phyloP scores from a whole-genome alignment of 176 grass and related monocot genomes.

The Musa itinerans region DNA sequence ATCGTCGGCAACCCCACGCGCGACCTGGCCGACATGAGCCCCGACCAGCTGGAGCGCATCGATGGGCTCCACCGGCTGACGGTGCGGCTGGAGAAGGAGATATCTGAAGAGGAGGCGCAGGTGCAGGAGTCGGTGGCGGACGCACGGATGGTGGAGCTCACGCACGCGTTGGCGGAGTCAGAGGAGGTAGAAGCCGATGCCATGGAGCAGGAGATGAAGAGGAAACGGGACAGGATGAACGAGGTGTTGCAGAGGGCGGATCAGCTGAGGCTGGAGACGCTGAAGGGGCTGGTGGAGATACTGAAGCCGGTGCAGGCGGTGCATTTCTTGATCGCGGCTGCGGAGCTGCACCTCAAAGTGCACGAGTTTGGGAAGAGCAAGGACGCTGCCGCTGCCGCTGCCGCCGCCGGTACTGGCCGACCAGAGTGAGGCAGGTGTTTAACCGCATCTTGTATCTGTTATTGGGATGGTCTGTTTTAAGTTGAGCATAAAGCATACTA shows the following conservation, averaged over 20 bases:
- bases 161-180: slow-evolving; percentile 21
- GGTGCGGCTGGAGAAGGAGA: slow-evolving; percentile 40
- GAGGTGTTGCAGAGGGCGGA: slow-evolving; percentile 50
- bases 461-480: too few relatives aligned
- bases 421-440: neutral
- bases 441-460: too few relatives aligned
- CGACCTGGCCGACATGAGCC: slow-evolving; percentile 17
- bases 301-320: slow-evolving; percentile 46
- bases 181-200: slow-evolving; percentile 19
- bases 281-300: slow-evolving; percentile 53
- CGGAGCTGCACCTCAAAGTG: slow-evolving; percentile 57
- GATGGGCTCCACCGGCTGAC: slow-evolving; percentile 45
- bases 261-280: slow-evolving; percentile 39
- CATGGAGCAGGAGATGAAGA: slow-evolving; percentile 28
- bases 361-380: slow-evolving; percentile 50
- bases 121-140: slow-evolving; percentile 44
- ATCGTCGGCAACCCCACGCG: neutral
- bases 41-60: slow-evolving; percentile 29
- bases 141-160: slow-evolving; percentile 36
- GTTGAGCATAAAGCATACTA: too few relatives aligned
- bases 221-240: slow-evolving; percentile 33
- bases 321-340: slow-evolving; percentile 68
- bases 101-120: slow-evolving; percentile 33
- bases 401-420: neutral
- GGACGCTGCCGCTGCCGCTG: slow-evolving; percentile 23